A percentile compares a stretch with the other conserved stretches of the same genome.
These are phyloP conservation scores for Phytophthora idaei DNA, from an alignment of 352 stramenopile species.

Conservation along the genomic window DNA sequence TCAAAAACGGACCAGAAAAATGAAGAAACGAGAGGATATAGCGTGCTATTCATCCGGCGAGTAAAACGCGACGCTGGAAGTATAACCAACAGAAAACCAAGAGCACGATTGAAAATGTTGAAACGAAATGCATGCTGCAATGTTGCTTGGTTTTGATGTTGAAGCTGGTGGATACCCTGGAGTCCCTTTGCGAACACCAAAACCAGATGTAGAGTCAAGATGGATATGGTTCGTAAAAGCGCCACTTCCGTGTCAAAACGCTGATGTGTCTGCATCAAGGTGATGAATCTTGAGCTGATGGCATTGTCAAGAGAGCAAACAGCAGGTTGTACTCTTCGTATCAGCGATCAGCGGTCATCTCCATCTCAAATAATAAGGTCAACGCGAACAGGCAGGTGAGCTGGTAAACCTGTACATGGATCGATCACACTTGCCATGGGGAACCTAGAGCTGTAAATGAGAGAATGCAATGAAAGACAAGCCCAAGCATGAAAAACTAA, in stretches of 20 bases:
- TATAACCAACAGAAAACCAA: constrained; percentile 34
- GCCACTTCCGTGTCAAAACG: constrained; percentile 6
- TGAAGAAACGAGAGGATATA: constrained; percentile 16
- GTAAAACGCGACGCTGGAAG: constrained; percentile 12
- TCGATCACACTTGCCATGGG: neutral
- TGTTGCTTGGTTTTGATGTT: no score
- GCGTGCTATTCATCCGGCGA: constrained; percentile 24
- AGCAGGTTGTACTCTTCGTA: constrained; percentile 2
- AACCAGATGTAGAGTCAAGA: neutral
- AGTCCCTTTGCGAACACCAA: constrained; percentile 22
- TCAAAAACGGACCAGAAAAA: constrained; percentile 20
- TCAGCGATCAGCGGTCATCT: no score
- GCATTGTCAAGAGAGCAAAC: constrained; percentile 13
- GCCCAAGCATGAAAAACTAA: constrained; percentile 26
- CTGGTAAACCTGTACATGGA: constrained; percentile 6
- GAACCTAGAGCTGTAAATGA: no score
- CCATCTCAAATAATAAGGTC: no score
- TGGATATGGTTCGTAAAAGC: constrained; percentile 12
- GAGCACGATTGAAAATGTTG: constrained; percentile 23
- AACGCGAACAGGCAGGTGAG: neutral
- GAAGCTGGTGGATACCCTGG: no score
- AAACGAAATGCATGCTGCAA: neutral
- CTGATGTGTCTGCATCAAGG: constrained; percentile 1
- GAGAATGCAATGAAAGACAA: neutral
- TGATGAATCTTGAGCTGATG: neutral